Evolutionary conservation across 2,329 filamentous ascomycete genomes (phyloP), one percentile per base, ranked within the genome.

Genomic region (Pseudophaeomoniella oleicola): DNA sequence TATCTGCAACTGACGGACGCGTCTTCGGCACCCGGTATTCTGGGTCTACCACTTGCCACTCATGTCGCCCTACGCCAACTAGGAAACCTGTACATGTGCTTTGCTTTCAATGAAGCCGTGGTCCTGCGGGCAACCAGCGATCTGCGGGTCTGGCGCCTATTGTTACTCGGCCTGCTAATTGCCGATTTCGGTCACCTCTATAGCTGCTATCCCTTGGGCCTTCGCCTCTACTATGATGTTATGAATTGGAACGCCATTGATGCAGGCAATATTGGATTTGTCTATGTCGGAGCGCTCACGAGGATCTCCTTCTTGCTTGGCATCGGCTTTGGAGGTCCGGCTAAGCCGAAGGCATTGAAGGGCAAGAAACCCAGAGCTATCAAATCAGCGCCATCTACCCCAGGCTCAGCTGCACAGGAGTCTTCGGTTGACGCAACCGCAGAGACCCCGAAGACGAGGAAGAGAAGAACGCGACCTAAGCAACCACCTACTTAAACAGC

Each of bases 131-230:
- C 71, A 12, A 83, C 81, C 4, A 60, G 62, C 35, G 76, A 86
- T 58, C 50, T 78, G 19, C 63, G 65, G 16, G 81, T 88, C 39
- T 88, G 82, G 82, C 67, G 62, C 44, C 65, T 71, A 1, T 64
- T 87, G 16, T 61, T 87, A 3, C 58, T 78, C 32, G 75, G 70
- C 27, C 60, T 87, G 40, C 65, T 87, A 19, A 53, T 87, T 12
- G 82, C 79, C n/a, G 82, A 88, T 54, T 53, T 85, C 19, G 82
- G 81, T 3, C 82, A 87, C 55, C 58, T 87, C 38, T 81, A 76
- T 55, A 75, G 74, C 22, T 67, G 86, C 40, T 59, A 63, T 22
- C 61, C 60, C 17, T 60, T 80, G 18, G 81, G 81, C 0, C 44
- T 52, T 10, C 57, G 60, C 5, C 62, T 83, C n/a, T 84, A 80